Evolutionary conservation across 2,329 filamentous ascomycete genomes (phyloP), one percentile per base, ranked within the genome.

Genomic region (Leptosphaerulina australis): DNA sequence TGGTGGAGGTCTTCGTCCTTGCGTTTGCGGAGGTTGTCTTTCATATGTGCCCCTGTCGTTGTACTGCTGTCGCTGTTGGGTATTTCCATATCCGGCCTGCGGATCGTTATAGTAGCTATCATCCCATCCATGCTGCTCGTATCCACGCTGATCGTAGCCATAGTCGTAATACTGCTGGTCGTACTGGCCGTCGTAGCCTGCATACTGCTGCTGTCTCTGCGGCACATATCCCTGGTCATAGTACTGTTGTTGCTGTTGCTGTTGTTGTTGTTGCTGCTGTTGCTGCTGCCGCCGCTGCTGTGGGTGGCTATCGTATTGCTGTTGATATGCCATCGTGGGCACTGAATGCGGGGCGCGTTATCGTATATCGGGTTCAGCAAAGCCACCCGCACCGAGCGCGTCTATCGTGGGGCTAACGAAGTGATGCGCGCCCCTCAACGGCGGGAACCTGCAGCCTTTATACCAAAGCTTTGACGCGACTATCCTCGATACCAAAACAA

Each of bases 281-380:
- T 69, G 68, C 26, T 69, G 68, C 36, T 67, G 65, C 41, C 63
- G 63, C 44, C 63, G 71, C 48, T 65, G 61, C 48, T 69, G 70
- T 39, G 68, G 59, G 52, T 72, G 71, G 22, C 64, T 56, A 46
- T 65, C 61, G 56, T 71, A 61, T 41, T 69, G 68, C 55, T 74
- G 70, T 55, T 74, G 71, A 60, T 76, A 73, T 18, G 74, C 73
- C 73, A 76, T 76, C 50, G 50, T 53, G 60, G 56, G n/a, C n/a
- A n/a, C n/a, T n/a, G n/a, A n/a, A 51, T 40, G 45, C 47, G 41
- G 45, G 45, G 49, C 6, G 28, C 44, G 51, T 44, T 46, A 50
- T 47, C 53, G 52, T 56, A 50, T 57, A 54, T 56, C 51, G 56
- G 53, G 29, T 40, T 28, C 46, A 55, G 56, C 50, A 43, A 54